A percentile compares a stretch with the other conserved stretches of the same genome.
Conservation (phyloP, 2,329 filamentous ascomycete genomes). For the Talaromyces pinophilus region DNA sequence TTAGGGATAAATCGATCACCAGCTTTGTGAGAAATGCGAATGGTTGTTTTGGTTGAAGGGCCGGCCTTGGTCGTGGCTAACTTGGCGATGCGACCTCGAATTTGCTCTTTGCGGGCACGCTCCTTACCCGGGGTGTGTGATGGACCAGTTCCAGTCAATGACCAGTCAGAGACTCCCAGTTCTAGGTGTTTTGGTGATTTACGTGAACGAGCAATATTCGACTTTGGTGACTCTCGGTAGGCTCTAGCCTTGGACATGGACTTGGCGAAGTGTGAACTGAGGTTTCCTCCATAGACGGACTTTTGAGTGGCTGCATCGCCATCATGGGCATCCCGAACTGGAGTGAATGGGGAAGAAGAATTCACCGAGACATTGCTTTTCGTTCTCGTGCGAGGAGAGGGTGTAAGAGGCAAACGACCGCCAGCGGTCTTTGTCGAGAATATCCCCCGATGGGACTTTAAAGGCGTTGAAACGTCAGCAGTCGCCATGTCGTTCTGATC, state of each 20-base stretch:
- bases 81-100: constrained; percentile 59
- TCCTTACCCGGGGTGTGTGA: constrained; percentile 64
- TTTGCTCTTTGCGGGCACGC: constrained; percentile 54
- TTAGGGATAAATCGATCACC: constrained; percentile 97
- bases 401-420: constrained; percentile 90
- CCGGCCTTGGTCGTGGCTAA: constrained; percentile 2
- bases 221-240: constrained; percentile 89
- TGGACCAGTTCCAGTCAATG: constrained; percentile 78
- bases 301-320: constrained; percentile 58
- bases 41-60: constrained; percentile 66
- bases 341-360: constrained; percentile 72
- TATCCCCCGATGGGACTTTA: constrained; percentile 91
- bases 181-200: constrained; percentile 84
- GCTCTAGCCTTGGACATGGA: constrained; percentile 53
- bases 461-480: constrained; percentile 78
- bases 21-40: constrained; percentile 67
- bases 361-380: constrained; percentile 53
- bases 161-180: constrained; percentile 89
- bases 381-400: constrained; percentile 72
- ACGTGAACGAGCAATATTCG: constrained; percentile 72
- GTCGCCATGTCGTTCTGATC: constrained; percentile 69
- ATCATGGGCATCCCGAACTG: constrained; percentile 61
- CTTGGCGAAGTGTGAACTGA: constrained; percentile 76
- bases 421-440: constrained; percentile 92
- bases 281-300: constrained; percentile 77